Conservation (phyloP, 1,139 yeast species). For the Geotrichum histeridarum region DNA sequence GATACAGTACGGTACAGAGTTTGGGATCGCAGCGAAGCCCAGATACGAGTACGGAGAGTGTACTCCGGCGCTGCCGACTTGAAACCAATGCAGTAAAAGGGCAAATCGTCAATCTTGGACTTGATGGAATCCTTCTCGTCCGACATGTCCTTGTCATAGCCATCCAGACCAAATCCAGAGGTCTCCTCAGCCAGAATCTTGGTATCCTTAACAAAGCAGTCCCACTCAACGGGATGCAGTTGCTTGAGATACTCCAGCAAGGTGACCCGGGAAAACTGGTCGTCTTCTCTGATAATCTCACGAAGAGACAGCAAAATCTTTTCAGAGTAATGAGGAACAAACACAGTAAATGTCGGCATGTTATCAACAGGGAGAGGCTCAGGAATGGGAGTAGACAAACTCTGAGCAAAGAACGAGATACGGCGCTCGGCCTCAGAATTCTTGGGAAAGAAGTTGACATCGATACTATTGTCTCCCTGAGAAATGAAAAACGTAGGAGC, state of each 20-base stretch:
- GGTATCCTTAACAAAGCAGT: constrained; percentile 96
- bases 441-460: constrained; percentile 92
- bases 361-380: constrained; percentile 98
- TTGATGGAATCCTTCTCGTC: constrained; percentile 60
- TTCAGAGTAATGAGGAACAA: constrained; percentile 97
- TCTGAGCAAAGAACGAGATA: constrained; percentile 97
- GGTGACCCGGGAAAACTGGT: constrained; percentile 95
- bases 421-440: constrained; percentile 98
- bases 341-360: constrained; percentile 97
- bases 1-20: constrained; percentile 97
- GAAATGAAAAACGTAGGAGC: constrained; percentile 98
- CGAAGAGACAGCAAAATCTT: constrained; percentile 90
- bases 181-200: constrained; percentile 94
- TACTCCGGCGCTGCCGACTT: constrained; percentile 99
- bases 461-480: constrained; percentile 92
- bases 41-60: constrained; percentile 94
- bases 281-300: constrained; percentile 97
- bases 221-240: constrained; percentile 98
- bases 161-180: constrained; percentile 30
- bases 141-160: constrained; percentile 49
- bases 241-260: constrained; percentile 93
- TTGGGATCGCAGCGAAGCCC: constrained; percentile 99
- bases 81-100: constrained; percentile 98
- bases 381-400: constrained; percentile 95
- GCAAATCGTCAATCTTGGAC: constrained; percentile 91